Evolutionary conservation across 2,329 filamentous ascomycete genomes (phyloP), one percentile per base, ranked within the genome.

Genomic region (Pseudogymnoascus sp.): DNA sequence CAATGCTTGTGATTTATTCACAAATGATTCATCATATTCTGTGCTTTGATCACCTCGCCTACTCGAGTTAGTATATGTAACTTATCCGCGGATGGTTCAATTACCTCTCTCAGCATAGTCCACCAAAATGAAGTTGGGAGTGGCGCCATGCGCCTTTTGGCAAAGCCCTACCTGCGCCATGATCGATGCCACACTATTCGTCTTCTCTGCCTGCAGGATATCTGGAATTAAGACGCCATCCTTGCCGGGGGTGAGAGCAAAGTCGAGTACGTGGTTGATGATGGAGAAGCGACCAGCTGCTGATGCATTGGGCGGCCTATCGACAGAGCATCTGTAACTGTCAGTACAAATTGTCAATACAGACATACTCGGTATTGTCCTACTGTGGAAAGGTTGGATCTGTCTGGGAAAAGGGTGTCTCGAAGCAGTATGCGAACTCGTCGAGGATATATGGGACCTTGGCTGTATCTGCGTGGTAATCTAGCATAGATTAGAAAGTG

Each of bases 391-490:
- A 87, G 14, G 77, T 78, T 0, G 81, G 74, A 60, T 82, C 76
- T 1, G 81, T 83, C 65, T 85, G 84, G 67, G 89, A 85, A 75
- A 82, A 93, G 0, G 83, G 79, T 50, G 89, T 93, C 73, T 93
- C 90, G 78, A 89, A 92, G 67, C 88, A 82, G 74, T 85, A 85
- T 23, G 77, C 75, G 70, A 86, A 89, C 71, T 89, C 81, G 71
- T 83, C 78, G 63, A 89, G 78, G 62, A 90, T 84, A 70, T 87
- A 89, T 25, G 83, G 78, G n/a, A 84, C 81, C 60, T 77, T 72
- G 34, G 70, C 73, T 1, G 75, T 77, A 65, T 85, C 78, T 64
- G 78, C 73, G 60, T 81, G 71, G 68, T 83, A 90, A 73, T 92
- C 89, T 85, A 81, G 76, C 71, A 12, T 21, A 5, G 10, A 28